Conservation (phyloP, 139 green algal genomes). For the Diplosphaera chodatii region DNA sequence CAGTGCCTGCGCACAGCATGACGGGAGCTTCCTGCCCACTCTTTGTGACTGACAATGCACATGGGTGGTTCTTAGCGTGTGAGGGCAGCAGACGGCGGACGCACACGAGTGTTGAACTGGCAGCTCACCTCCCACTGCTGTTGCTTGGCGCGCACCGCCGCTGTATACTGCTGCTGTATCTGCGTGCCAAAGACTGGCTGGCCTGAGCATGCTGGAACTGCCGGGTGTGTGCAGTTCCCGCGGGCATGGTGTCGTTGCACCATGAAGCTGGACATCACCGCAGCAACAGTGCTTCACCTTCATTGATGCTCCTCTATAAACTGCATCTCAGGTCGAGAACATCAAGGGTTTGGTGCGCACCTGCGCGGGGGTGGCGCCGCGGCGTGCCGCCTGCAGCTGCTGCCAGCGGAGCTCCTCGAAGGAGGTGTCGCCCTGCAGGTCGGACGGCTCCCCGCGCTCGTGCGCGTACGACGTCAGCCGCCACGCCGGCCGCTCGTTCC, state of each 20-base stretch:
- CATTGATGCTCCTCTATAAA: too few species aligned
- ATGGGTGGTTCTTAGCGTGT: too few species aligned
- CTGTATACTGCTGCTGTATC: slow-evolving; percentile 19
- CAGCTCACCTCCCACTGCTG: slow-evolving; percentile 7
- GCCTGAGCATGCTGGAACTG: neutral
- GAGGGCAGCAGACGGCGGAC: neutral
- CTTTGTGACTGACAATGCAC: too few species aligned
- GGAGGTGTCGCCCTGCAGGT: slow-evolving; percentile 43
- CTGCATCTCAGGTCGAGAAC: too few species aligned
- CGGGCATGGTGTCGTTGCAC: too few species aligned
- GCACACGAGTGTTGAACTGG: neutral
- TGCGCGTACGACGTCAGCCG: slow-evolving; percentile 46
- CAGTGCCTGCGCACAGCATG: slow-evolving; percentile 18
- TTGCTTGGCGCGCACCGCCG: slow-evolving; percentile 12
- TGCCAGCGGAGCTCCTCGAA: slow-evolving; percentile 39
- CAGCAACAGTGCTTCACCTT: too few species aligned
- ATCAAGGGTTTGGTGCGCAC: too few species aligned
- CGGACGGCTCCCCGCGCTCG: slow-evolving; percentile 31
- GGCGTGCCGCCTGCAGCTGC: slow-evolving; percentile 7
- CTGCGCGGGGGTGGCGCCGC: neutral
- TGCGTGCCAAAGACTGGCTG: neutral
- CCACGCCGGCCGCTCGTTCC: slow-evolving; percentile 38
- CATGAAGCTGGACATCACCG: too few species aligned
- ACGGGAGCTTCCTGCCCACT: too few species aligned
- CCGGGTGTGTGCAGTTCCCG: neutral